Percentiles rank a stretch among this genome's conserved stretches.
Evolutionary conservation across 169 alveolate species (phyloP).

Genomic region (Plasmodium malariae): DNA sequence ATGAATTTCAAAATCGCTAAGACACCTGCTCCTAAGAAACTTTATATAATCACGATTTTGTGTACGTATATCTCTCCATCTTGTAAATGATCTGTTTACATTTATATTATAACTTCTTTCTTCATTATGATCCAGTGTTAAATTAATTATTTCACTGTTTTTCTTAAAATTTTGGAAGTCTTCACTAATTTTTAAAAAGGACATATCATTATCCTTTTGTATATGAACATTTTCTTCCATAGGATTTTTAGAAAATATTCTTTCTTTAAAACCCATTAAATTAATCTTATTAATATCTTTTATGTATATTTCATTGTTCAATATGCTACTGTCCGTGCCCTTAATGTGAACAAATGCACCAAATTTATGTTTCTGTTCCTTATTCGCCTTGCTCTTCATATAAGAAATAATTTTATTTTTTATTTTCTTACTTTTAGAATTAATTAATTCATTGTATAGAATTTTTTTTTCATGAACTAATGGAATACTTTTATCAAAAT

Average conservation of each 20-base stretch:
- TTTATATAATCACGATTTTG: slow-evolving; percentile 9
- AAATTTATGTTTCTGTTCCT: slow-evolving; percentile 15
- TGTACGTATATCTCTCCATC: slow-evolving; percentile 7
- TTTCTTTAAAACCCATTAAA: slow-evolving; percentile 6
- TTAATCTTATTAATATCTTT: slow-evolving; percentile 5
- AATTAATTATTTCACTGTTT: slow-evolving; percentile 5
- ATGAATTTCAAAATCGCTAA: slow-evolving; percentile 46
- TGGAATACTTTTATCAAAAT: background rate
- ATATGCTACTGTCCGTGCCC: background rate
- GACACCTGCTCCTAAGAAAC: slow-evolving; percentile 16
- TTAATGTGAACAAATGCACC: background rate
- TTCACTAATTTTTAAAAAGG: background rate
- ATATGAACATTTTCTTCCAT: background rate
- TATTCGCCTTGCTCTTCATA: slow-evolving; percentile 27
- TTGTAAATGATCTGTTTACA: slow-evolving; percentile 25
- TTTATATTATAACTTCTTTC: background rate
- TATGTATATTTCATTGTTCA: background rate
- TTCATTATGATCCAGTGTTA: background rate
- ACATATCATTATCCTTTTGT: slow-evolving; percentile 5
- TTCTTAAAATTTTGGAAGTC: background rate
- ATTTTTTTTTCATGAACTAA: slow-evolving; percentile 7
- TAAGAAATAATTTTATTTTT: slow-evolving; percentile 55
- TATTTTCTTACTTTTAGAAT: slow-evolving; percentile 33
- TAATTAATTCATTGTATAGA: slow-evolving; percentile 16
- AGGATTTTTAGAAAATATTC: background rate